Percentiles rank a stretch among this genome's conserved stretches.
phyloP scores from a whole-genome alignment of 1,284 basidiomycete genomes.

The Cryptococcus wingfieldii region DNA sequence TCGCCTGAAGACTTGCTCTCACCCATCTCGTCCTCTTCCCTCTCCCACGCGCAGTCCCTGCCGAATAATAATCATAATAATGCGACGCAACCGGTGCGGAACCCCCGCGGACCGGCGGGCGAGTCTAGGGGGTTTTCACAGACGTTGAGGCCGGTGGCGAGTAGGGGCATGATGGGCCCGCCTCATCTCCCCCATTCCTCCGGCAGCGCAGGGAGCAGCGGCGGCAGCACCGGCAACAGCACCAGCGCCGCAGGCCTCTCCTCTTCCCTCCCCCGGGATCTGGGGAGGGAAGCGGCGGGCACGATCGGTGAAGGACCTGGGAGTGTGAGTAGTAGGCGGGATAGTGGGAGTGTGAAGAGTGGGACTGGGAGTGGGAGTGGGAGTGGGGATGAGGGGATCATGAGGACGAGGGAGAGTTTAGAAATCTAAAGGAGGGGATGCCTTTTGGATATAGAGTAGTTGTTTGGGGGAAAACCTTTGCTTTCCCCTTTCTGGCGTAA shows the following conservation, averaged over 20 bases:
- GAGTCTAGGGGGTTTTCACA: slow-evolving; percentile 33
- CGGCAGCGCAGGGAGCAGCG: slow-evolving; percentile 10
- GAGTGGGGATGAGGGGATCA: slow-evolving; percentile 3
- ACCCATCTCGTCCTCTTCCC: slow-evolving; percentile 4
- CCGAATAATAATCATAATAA: too few relatives aligned
- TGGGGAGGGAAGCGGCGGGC: background rate
- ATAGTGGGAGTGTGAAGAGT: slow-evolving; percentile 1
- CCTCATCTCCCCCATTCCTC: slow-evolving; percentile 20
- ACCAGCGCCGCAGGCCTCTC: background rate
- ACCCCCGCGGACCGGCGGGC: slow-evolving; percentile 43
- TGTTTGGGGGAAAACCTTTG: too few relatives aligned
- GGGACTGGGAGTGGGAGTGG: background rate
- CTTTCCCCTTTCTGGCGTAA: too few relatives aligned
- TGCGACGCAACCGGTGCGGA: slow-evolving; percentile 28
- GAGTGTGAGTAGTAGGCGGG: background rate
- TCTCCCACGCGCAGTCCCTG: slow-evolving; percentile 5
- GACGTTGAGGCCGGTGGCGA: slow-evolving; percentile 10
- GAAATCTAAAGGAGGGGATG: slow-evolving; percentile 10
- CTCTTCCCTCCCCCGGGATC: too few relatives aligned
- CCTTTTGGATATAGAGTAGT: too few relatives aligned
- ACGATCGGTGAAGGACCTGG: background rate
- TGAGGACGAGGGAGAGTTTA: slow-evolving; percentile 28
- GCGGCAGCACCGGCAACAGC: slow-evolving; percentile 9
- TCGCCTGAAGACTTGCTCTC: slow-evolving; percentile 3
- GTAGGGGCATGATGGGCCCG: slow-evolving; percentile 13